Conservation (phyloP, 129 eudicot species). For the Pulicaria dysenterica region DNA sequence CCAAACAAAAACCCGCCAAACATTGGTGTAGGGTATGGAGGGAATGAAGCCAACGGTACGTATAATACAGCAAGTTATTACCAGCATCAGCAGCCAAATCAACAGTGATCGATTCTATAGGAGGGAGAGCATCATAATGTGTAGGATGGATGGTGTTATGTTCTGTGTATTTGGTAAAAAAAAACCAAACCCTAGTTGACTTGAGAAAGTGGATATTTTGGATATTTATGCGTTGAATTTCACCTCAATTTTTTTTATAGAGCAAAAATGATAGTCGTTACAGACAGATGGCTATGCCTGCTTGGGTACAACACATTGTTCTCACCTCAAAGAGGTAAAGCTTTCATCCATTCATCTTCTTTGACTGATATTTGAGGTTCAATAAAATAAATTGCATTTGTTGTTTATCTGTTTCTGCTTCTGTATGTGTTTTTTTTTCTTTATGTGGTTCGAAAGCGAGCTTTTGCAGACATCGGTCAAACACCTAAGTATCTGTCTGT, state of each 20-base stretch:
- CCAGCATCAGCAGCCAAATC: conserved; percentile 37
- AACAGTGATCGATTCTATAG: conserved; percentile 27
- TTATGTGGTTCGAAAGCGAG: too few species aligned
- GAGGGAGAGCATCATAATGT: neutral
- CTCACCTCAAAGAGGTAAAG: conserved; percentile 59
- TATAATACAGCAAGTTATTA: conserved; percentile 36
- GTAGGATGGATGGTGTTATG: conserved; percentile 13
- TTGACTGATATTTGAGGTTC: conserved; percentile 39
- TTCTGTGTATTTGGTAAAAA: conserved; percentile 37
- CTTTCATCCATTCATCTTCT: conserved; percentile 45
- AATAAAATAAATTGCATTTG: conserved; percentile 34
- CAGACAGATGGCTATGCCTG: conserved; percentile 39
- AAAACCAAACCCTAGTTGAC: conserved; percentile 19
- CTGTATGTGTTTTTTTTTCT: neutral
- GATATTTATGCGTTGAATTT: conserved; percentile 18
- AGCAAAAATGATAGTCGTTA: conserved; percentile 30
- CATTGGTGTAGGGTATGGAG: conserved; percentile 40
- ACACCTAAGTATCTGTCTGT: too few species aligned
- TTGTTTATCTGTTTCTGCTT: conserved; percentile 7
- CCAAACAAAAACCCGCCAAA: conserved; percentile 33
- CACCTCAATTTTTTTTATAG: conserved; percentile 38
- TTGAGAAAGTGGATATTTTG: conserved; percentile 24
- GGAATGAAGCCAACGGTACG: conserved; percentile 38
- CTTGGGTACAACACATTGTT: conserved; percentile 34
- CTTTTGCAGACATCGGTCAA: too few species aligned